Conservation (phyloP, 495 filamentous ascomycete species). For the Hypoxylon subgilvum region DNA sequence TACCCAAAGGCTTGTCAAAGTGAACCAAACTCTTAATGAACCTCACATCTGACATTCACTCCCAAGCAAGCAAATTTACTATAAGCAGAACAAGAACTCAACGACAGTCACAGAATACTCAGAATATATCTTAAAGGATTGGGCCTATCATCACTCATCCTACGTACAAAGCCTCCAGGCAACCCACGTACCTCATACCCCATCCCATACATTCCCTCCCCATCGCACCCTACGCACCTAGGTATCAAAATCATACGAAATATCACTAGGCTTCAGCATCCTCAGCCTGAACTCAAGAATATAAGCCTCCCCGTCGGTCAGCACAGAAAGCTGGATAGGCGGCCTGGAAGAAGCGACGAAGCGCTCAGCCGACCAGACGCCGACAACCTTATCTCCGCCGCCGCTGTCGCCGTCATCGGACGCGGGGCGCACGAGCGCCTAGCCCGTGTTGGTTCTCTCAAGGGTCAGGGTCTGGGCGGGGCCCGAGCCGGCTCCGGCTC, state of each 20-base stretch:
- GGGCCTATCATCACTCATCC: too few relatives aligned
- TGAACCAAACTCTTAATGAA: too few relatives aligned
- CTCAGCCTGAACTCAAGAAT: constrained; percentile 22
- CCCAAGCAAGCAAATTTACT: too few relatives aligned
- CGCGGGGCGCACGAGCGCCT: constrained; percentile 23
- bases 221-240: not conserved
- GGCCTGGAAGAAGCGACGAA: constrained; percentile 2
- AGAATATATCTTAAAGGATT: too few relatives aligned
- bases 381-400: not conserved
- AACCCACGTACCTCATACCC: too few relatives aligned
- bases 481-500: not conserved
- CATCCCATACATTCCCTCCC: too few relatives aligned
- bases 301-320: constrained; percentile 7
- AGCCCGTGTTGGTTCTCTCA: constrained; percentile 41
- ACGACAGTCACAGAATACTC: too few relatives aligned
- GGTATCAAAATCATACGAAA: not conserved
- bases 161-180: too few relatives aligned
- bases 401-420: too few relatives aligned
- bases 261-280: constrained; percentile 6
- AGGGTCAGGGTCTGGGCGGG: constrained; percentile 2
- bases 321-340: constrained; percentile 2
- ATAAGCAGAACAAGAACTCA: too few relatives aligned
- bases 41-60: too few relatives aligned
- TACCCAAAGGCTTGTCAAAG: too few relatives aligned
- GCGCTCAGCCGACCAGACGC: not conserved